Conservation (phyloP, 495 filamentous ascomycete genomes). For the Aspergillus campestris region DNA sequence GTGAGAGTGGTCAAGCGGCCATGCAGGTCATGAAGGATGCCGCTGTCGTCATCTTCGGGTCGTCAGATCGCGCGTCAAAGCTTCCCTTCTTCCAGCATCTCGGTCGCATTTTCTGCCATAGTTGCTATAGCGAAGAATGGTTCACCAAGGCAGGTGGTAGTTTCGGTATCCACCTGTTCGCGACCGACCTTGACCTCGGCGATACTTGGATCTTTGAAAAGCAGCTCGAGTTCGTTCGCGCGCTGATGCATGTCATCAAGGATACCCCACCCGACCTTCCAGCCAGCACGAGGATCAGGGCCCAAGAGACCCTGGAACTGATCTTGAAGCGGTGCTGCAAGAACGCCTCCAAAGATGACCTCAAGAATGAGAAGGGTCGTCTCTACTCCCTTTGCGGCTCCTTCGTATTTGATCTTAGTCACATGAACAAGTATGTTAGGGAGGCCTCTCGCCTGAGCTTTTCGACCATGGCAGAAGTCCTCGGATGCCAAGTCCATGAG, state of each 20-base stretch:
- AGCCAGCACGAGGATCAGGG: slow-evolving; percentile 70
- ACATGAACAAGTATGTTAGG: slow-evolving; percentile 91
- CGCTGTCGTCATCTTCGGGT: slow-evolving; percentile 74
- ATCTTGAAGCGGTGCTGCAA: slow-evolving; percentile 69
- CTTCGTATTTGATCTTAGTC: slow-evolving; percentile 77
- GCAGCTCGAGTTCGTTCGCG: slow-evolving; percentile 76
- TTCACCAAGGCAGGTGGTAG: slow-evolving; percentile 91
- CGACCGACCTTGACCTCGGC: slow-evolving; percentile 71
- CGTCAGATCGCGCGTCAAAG: slow-evolving; percentile 54
- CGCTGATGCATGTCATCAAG: slow-evolving; percentile 92
- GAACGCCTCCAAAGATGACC: slow-evolving; percentile 64
- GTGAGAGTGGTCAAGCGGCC: slow-evolving; percentile 73
- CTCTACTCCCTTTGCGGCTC: slow-evolving; percentile 69
- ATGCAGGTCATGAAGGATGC: slow-evolving; percentile 70
- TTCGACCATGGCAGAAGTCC: slow-evolving; percentile 65
- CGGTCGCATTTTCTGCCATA: slow-evolving; percentile 76
- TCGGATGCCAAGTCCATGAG: slow-evolving; percentile 72
- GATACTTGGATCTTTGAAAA: slow-evolving; percentile 72
- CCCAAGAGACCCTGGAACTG: slow-evolving; percentile 71
- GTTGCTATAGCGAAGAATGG: slow-evolving; percentile 96
- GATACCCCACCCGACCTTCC: slow-evolving; percentile 91
- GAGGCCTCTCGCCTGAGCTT: slow-evolving; percentile 75
- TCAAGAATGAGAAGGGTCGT: slow-evolving; percentile 55
- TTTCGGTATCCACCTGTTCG: slow-evolving; percentile 75
- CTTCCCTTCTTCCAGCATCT: slow-evolving; percentile 78